phyloP scores from a whole-genome alignment of 306 rosid species.

The Glycine tomentella region DNA sequence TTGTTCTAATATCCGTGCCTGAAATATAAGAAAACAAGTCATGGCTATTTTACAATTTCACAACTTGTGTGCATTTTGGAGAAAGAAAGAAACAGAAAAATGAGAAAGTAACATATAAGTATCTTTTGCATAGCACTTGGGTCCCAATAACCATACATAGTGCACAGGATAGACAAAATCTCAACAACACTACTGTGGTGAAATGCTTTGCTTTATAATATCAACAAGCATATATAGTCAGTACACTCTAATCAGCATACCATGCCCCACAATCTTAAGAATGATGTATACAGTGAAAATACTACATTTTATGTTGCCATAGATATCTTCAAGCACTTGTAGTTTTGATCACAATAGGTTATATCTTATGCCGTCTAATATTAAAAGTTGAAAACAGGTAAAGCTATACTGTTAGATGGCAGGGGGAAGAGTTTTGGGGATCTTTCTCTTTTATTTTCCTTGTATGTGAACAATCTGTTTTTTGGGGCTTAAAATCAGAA shows the following conservation, averaged over 20 bases:
- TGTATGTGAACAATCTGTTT: background rate
- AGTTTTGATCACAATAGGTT: background rate
- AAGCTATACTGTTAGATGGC: background rate
- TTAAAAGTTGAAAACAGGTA: slow-evolving; percentile 20
- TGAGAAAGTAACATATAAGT: background rate
- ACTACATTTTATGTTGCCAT: slow-evolving; percentile 10
- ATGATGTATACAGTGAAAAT: background rate
- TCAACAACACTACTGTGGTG: background rate
- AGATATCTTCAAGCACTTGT: background rate
- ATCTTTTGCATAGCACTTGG: slow-evolving; percentile 11
- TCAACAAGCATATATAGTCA: background rate
- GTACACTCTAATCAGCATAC: background rate
- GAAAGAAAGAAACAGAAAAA: background rate
- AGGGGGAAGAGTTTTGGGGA: background rate
- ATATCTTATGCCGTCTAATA: background rate
- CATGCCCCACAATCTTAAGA: background rate
- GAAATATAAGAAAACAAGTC: slow-evolving; percentile 50
- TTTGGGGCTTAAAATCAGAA: background rate
- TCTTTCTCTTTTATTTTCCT: background rate
- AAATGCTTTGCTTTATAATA: background rate
- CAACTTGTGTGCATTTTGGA: slow-evolving; percentile 19
- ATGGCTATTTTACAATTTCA: slow-evolving; percentile 36
- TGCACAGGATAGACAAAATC: slow-evolving; percentile 11
- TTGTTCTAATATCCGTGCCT: slow-evolving; percentile 75
- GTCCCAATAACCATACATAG: background rate